Base-by-base conservation (phyloP, 2,329 filamentous ascomycete species). In the Didymella pomorum region DNA sequence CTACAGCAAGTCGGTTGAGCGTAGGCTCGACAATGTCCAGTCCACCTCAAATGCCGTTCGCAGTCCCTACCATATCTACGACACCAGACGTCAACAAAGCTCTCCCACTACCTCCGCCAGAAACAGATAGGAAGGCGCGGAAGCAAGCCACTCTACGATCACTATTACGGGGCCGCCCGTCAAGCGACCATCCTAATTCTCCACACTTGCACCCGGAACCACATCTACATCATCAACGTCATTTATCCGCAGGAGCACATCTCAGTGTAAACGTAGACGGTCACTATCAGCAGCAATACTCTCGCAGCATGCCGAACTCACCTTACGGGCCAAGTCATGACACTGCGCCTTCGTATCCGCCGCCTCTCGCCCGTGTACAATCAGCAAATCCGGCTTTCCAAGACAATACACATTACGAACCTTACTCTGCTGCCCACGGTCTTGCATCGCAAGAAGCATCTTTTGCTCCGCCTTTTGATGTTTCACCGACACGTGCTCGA, bases 301-400 rank as follows among this genome's bases (percentile, higher is more conserved):
- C 71, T 49, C 70, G 67, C 16, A 77, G 74, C 60, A 76, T 76
- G 73, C 73, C 74, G 10, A 71, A 56, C 51, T 74, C 73, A 8
- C 74, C 74, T 14, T 63, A 64, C 39, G 62, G 56, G 44, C 66
- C 65, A 52, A 46, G 45, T 28, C 61, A 69, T 14, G 46, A 55
- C 16, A 44, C 51, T 21, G 45, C 41, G 18, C 44, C 63, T 44
- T 23, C 56, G 16, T 55, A 63, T 49, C 57, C 63, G n/a, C 46
- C 55, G 25, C 33, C 51, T 25, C 49, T 67, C 49, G 56, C 62
- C 49, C 71, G 68, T 21, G 57, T 68, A 5, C 63, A 68, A 14
- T 71, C 72, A 28, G 63, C 73, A 16, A 58, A 64, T 11, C 60
- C 63, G 9, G 44, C 69, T 23, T 65, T 66, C 41, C 39, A 58